Conservation (phyloP, 129 eudicot genomes). For the Flaveria brownii region DNA sequence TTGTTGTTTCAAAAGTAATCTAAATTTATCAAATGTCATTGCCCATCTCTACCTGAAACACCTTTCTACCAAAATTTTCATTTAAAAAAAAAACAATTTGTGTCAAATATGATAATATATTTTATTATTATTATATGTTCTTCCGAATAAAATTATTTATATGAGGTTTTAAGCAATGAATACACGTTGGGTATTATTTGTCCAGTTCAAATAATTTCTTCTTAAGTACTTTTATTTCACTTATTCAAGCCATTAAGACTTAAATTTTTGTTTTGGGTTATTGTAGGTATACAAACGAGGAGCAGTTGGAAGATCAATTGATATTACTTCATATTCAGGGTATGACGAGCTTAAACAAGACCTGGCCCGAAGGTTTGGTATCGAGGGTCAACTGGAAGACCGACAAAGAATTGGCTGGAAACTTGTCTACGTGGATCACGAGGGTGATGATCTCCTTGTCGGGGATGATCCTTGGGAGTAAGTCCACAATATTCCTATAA, state of each 20-base stretch:
- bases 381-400: slow-evolving; percentile 91
- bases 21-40: not conserved
- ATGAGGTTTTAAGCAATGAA: not conserved
- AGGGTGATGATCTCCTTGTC: slow-evolving; percentile 83
- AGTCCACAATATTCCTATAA: slow-evolving; percentile 30
- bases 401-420: slow-evolving; percentile 86
- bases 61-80: too few species aligned
- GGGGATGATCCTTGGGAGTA: slow-evolving; percentile 99
- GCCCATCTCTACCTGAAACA: not conserved
- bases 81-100: not conserved
- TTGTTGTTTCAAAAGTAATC: too few species aligned
- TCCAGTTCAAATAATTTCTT: not conserved
- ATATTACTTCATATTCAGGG: slow-evolving; percentile 80
- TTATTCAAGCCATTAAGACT: not conserved
- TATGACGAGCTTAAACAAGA: slow-evolving; percentile 89
- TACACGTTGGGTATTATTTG: not conserved
- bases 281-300: slow-evolving; percentile 90
- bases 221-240: not conserved
- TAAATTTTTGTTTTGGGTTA: not conserved
- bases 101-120: not conserved
- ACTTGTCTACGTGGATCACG: slow-evolving; percentile 93
- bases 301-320: slow-evolving; percentile 97
- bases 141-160: not conserved
- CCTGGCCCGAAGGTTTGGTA: slow-evolving; percentile 90
- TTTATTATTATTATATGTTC: not conserved